Base-by-base conservation (phyloP, 192 early-diverging fungal genomes). In the Podila epicladia region DNA sequence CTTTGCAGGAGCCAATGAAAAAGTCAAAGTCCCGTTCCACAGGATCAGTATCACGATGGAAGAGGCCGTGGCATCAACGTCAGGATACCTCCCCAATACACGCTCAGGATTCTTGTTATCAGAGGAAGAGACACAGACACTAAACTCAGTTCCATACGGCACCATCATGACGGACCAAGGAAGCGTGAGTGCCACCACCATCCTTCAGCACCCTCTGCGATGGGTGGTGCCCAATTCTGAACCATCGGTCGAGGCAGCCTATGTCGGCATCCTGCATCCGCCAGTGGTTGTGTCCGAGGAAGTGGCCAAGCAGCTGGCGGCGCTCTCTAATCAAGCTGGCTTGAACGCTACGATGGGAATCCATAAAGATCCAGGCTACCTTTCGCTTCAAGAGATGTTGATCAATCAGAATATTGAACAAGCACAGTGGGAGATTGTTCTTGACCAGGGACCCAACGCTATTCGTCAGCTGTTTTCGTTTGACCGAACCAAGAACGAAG, bases 111-210 rank as follows among this genome's bases (percentile, higher is more conserved):
- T 72, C 48, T 45, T 80, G 35, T 45, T 80, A 1, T 68, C 70
- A 9, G 65, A 69, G 9, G 66, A 71, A 45, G 77, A 80, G 57
- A 62, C 71, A 11, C 62, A 57, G 4, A 71, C 61, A 9, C 9
- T 80, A 32, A 69, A 24, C 12, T 49, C 69, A 17, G 68, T 72
- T 1, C 63, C 82, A 6, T 73, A 83, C 51, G 74, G 74, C 41
- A 69, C 65, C 8, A 77, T 77, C 28, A 83, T 77, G 71, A 75
- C 69, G 17, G 82, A 83, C 26, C 82, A 73, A 59, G 75, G 71
- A 7, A 78, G 72, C 35, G 74, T 77, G 7, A 53, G 55, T 28
- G 35, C 64, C 13, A 70, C 66, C 11, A 83, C 74, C 13, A 70
- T 77, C 19, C 53, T 73, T 5, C 73, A 77, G 26, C 75, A 73